phyloP scores from a whole-genome alignment of 371 early-diverging fungal species.

The Apophysomyces variabilis region DNA sequence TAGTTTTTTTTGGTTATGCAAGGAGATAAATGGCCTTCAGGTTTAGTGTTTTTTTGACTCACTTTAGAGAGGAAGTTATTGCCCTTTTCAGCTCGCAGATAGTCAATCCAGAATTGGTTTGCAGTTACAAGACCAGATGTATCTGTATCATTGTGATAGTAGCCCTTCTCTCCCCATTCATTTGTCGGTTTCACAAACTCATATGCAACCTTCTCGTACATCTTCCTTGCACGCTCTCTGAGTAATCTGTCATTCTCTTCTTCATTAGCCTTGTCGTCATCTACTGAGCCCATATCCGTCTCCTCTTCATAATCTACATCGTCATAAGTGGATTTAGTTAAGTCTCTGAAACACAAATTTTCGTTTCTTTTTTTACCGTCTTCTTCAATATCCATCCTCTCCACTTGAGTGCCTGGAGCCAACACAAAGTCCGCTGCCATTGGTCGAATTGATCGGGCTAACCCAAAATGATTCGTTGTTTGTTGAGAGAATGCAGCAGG shows the following conservation, averaged over 20 bases:
- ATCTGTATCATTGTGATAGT: conserved; percentile 18
- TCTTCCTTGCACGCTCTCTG: conserved; percentile 23
- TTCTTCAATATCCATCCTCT: neutral
- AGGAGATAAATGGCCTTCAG: conserved; percentile 4
- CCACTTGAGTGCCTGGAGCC: neutral
- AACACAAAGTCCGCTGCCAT: neutral
- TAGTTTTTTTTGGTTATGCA: too few relatives aligned
- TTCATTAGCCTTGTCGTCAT: conserved; percentile 10
- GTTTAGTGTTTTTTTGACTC: conserved; percentile 5
- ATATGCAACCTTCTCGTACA: conserved; percentile 25
- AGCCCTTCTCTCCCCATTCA: conserved; percentile 37
- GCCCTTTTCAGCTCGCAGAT: conserved; percentile 28
- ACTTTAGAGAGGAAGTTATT: conserved; percentile 48
- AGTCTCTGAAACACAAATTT: neutral
- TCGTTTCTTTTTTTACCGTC: neutral
- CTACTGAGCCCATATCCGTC: conserved; percentile 8
- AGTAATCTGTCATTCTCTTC: conserved; percentile 18
- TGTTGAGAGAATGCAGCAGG: conserved; percentile 20
- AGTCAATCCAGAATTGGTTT: conserved; percentile 62
- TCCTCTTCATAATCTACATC: conserved; percentile 20
- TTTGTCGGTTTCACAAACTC: conserved; percentile 29
- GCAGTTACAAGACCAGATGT: neutral
- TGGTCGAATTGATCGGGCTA: too few relatives aligned
- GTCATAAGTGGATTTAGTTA: neutral
- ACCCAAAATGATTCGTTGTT: too few relatives aligned